Evolutionary conservation across 1,284 basidiomycete species (phyloP), one percentile per base, ranked within the genome.

Genomic region (Stygiomarasmius scandens): DNA sequence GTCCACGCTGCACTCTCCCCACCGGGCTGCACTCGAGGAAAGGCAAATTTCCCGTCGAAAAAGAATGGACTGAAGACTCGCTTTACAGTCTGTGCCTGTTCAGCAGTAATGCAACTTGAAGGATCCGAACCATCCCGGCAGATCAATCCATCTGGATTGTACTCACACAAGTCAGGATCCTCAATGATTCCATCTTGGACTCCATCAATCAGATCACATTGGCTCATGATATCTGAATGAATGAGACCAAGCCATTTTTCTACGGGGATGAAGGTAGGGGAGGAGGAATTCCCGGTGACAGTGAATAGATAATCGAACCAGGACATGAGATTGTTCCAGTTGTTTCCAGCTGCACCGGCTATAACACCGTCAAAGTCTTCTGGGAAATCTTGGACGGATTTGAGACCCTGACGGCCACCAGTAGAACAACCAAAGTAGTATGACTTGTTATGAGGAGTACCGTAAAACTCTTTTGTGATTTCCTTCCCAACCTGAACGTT

Each of bases 171-270:
- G n/a, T n/a, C n/a, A n/a, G n/a, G n/a, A n/a, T n/a, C n/a, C n/a
- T n/a, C n/a, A n/a, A n/a, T n/a, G n/a, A n/a, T n/a, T n/a, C n/a
- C n/a, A n/a, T n/a, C n/a, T n/a, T n/a, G n/a, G n/a, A n/a, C n/a
- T n/a, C n/a, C n/a, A n/a, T n/a, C 72, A 75, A 60, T 64, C 60
- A 67, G 73, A 75, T 16, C 57, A 58, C 38, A 64, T 65, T 0
- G 74, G 73, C 41, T 73, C 68, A n/a, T n/a, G n/a, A n/a, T n/a
- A n/a, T n/a, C 47, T 65, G 69, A 54, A 74, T 69, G 59, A 74
- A 68, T 2, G 69, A 69, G 55, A 10, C 22, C 11, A 23, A 22
- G 12, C 64, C 62, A 64, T 9, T 25, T 10, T 5, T 32, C 51
- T 9, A 55, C 29, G 10, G 60, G 25, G 1, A 66, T 32, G n/a